Evolutionary conservation across 257 asterid genomes (phyloP).

Genomic region (Scutellaria minor): DNA sequence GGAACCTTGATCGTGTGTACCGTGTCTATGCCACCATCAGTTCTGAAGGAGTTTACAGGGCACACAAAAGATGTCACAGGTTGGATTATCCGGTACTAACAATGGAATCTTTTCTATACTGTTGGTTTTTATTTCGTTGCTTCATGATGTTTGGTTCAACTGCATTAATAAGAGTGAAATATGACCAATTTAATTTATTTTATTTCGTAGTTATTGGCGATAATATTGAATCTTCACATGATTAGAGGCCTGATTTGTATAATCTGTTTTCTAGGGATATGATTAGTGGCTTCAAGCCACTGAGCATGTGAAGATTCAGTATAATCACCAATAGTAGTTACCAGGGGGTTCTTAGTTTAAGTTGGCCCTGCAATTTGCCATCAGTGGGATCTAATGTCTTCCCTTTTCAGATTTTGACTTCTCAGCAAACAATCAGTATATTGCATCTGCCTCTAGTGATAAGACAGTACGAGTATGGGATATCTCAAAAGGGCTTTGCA

Average conservation of each 20-base stretch:
- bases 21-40: conserved; percentile 75
- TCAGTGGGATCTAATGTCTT: conserved; percentile 31
- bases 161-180: conserved; percentile 21
- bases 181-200: conserved; percentile 9
- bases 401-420: conserved; percentile 90
- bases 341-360: conserved; percentile 19
- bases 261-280: too few species aligned
- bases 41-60: conserved; percentile 73
- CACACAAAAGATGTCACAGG: conserved; percentile 99
- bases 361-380: conserved; percentile 23
- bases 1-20: conserved; percentile 92
- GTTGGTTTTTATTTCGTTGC: conserved; percentile 26
- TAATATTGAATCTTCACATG: too few species aligned
- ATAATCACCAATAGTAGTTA: background rate
- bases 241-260: too few species aligned
- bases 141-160: background rate
- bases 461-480: conserved; percentile 99
- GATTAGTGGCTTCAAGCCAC: too few species aligned
- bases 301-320: too few species aligned
- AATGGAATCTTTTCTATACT: conserved; percentile 44
- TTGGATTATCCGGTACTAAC: conserved; percentile 68
- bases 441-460: conserved; percentile 90
- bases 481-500: conserved; percentile 84
- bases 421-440: conserved; percentile 92
- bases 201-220: background rate